Conservation (phyloP, 2,329 filamentous ascomycete genomes). For the Phaeoacremonium minimum region DNA sequence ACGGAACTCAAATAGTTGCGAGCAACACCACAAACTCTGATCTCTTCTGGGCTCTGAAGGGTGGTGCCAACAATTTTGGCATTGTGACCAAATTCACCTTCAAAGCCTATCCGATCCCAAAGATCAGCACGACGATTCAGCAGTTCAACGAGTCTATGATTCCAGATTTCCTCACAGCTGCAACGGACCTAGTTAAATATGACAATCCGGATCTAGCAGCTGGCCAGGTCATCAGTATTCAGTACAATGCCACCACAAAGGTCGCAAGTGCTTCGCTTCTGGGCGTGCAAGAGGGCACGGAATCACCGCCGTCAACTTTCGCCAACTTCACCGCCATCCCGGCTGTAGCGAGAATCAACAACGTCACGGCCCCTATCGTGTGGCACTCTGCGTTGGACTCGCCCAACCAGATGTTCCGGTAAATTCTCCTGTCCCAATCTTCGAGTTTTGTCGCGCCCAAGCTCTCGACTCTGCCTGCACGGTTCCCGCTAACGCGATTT, state of each 20-base stretch:
- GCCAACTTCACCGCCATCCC: conserved; percentile 24
- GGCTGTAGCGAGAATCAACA: conserved; percentile 12
- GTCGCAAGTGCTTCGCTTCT: conserved; percentile 16
- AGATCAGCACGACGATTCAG: conserved; percentile 26
- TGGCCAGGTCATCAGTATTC: conserved; percentile 24
- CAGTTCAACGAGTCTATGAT: conserved; percentile 18
- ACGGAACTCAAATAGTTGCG: conserved; percentile 16
- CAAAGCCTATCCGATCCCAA: conserved; percentile 12
- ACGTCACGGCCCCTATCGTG: conserved; percentile 18
- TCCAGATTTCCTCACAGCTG: conserved; percentile 19
- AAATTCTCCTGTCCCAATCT: conserved; percentile 3
- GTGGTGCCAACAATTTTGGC: conserved; percentile 10
- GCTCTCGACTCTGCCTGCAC: too few species aligned
- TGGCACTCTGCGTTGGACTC: conserved; percentile 20
- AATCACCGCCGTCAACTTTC: conserved; percentile 24
- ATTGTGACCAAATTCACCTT: neutral
- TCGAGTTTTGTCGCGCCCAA: too few species aligned
- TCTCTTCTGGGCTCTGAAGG: conserved; percentile 20
- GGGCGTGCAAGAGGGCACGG: conserved; percentile 26
- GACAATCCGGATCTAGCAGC: conserved; percentile 20
- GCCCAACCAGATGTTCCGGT: conserved; percentile 29
- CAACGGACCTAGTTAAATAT: conserved; percentile 16
- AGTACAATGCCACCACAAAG: conserved; percentile 21
- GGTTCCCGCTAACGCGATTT: neutral
- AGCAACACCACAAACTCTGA: conserved; percentile 13